These are phyloP conservation scores for Chaetomiaceae sp. DNA, from an alignment of 2,329 filamentous ascomycete species.

Conservation along the genomic window DNA sequence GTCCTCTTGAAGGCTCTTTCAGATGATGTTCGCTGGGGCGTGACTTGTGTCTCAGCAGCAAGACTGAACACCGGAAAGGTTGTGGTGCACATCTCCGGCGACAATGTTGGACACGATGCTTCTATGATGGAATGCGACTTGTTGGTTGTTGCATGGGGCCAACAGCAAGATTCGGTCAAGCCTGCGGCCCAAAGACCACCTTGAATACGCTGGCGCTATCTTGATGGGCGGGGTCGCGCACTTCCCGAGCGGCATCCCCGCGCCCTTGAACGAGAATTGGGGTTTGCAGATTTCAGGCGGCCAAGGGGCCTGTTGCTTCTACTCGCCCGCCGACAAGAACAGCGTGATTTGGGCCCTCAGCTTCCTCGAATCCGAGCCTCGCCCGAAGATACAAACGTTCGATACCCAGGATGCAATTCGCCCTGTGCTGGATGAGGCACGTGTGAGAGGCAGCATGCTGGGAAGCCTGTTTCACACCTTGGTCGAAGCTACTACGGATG, in stretches of 20 bases:
- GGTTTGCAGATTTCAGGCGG: conserved; percentile 34
- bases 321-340: conserved; percentile 37
- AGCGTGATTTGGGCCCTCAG: conserved; percentile 40
- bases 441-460: conserved; percentile 31
- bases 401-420: conserved; percentile 9
- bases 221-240: conserved; percentile 34
- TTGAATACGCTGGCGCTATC: conserved; percentile 29
- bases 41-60: conserved; percentile 3
- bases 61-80: conserved; percentile 6
- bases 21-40: conserved; percentile 12
- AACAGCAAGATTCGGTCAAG: conserved; percentile 35
- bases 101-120: background rate
- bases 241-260: conserved; percentile 31
- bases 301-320: conserved; percentile 37
- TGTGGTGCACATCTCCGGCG: background rate
- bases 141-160: conserved; percentile 40
- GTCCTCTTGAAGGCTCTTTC: conserved; percentile 28
- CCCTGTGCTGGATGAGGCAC: conserved; percentile 28
- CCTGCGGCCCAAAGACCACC: conserved; percentile 18
- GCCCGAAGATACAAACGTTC: conserved; percentile 14
- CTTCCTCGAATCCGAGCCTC: conserved; percentile 18
- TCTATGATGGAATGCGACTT: conserved; percentile 32
- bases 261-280: conserved; percentile 34
- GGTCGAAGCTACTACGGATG: conserved; percentile 33
- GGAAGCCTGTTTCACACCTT: conserved; percentile 36